Conservation (phyloP, 805 yeast genomes). For the Saccharomycopsis capsularis region DNA sequence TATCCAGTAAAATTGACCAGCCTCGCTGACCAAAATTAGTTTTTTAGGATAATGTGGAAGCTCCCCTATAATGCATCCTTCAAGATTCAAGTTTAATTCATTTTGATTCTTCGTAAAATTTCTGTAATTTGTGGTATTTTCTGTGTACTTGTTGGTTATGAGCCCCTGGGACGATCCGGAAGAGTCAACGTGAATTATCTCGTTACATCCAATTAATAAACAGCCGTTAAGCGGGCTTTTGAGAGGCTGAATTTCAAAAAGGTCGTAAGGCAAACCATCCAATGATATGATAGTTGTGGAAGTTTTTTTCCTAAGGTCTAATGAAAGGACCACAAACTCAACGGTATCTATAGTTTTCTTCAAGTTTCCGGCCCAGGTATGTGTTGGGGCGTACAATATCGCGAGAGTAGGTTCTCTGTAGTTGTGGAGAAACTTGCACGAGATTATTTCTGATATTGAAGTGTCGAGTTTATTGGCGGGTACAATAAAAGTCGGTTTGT, state of each 20-base stretch:
- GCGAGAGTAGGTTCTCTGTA: conserved; percentile 82
- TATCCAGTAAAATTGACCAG: conserved; percentile 18
- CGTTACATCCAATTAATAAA: conserved; percentile 66
- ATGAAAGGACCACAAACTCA: conserved; percentile 54
- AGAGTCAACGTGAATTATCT: conserved; percentile 70
- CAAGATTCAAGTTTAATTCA: conserved; percentile 16
- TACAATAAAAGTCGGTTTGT: conserved; percentile 16
- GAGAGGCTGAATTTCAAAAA: conserved; percentile 57
- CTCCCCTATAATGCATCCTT: conserved; percentile 12
- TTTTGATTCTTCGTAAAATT: conserved; percentile 18
- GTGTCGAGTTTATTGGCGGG: conserved; percentile 38
- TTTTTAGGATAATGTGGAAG: conserved; percentile 6
- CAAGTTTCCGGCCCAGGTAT: conserved; percentile 76
- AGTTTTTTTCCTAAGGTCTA: conserved; percentile 50
- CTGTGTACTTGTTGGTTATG: conserved; percentile 14
- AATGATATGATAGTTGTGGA: conserved; percentile 61
- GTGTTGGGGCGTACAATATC: conserved; percentile 47
- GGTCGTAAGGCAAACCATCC: conserved; percentile 65
- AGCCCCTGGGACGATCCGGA: conserved; percentile 39
- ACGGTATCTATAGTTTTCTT: conserved; percentile 56
- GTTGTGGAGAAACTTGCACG: conserved; percentile 61
- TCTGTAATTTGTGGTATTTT: conserved; percentile 12
- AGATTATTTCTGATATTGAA: conserved; percentile 55
- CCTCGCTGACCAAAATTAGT: conserved; percentile 15
- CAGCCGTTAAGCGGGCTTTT: conserved; percentile 63